Base-by-base conservation (phyloP, 2,329 filamentous ascomycete genomes). In the Claviceps purpurea region DNA sequence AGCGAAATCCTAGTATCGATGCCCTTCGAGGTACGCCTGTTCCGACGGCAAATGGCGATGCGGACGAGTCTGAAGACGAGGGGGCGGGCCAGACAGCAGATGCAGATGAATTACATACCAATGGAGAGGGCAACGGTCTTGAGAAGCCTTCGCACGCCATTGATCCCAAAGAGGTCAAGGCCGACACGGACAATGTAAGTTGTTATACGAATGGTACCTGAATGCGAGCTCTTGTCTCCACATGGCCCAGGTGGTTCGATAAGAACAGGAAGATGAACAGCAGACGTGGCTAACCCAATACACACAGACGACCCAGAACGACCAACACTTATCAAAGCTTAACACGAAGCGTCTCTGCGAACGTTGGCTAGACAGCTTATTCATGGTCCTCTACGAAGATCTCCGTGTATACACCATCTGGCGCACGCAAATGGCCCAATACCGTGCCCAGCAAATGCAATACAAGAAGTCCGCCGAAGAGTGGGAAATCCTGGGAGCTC, bases 371-470 rank as follows among this genome's bases (percentile, higher is more conserved):
- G 93, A 98, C 69, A 97, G 95, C 62, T 77, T 98, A 22, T 98
- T 98, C 73, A 98, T 98, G 93, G 93, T 97, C 0, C 77, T 98
- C 2, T 98, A 98, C 66, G 93, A 98, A 68, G 93, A 98, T 63
- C 78, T 98, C 18, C 87, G 93, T 49, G 91, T 98, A 46, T 98
- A 98, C 73, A 98, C 93, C 13, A 98, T 98, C 67, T 98, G 93
- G 93, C 85, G 93, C 52, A 97, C 93, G 0, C 93, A 98, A 67
- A 93, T 97, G 81, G 87, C 89, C 0, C 91, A 97, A 66, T 96
- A 90, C 65, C 84, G 88, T 22, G 88, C 91, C 51, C 91, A 97
- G 67, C 86, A 91, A 56, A 84, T 95, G 68, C 85, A 94, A 58
- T 98, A 97, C 73, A 93, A 93, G 70, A 98, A 97, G 71, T 93